A percentile compares a stretch with the other conserved stretches of the same genome.
These are phyloP conservation scores for Eutrema japonicum DNA, from an alignment of 345 rosid species.

Conservation along the genomic window DNA sequence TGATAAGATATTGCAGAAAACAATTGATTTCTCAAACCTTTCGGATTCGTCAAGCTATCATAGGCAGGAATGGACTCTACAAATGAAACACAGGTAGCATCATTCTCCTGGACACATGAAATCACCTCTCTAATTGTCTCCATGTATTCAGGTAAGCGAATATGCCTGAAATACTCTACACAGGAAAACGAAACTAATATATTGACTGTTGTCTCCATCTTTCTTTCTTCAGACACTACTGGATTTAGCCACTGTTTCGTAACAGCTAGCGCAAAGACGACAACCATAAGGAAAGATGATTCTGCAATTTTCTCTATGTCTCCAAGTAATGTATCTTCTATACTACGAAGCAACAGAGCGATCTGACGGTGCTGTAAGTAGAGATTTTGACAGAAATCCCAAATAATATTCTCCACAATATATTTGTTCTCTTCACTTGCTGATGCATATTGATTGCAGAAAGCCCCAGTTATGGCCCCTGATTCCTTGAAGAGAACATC, in stretches of 20 bases:
- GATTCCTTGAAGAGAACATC: constrained; percentile 75
- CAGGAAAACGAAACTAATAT: constrained; percentile 80
- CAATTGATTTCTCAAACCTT: constrained; percentile 52
- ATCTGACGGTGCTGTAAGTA: constrained; percentile 70
- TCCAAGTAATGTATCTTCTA: constrained; percentile 57
- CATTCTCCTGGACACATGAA: constrained; percentile 74
- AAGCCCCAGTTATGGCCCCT: constrained; percentile 70
- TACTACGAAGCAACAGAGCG: constrained; percentile 65
- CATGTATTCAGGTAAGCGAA: constrained; percentile 88
- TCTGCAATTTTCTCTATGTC: constrained; percentile 84
- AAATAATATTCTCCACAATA: constrained; percentile 67
- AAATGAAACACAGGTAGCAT: constrained; percentile 65
- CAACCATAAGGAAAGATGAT: constrained; percentile 93
- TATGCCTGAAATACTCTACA: constrained; percentile 79
- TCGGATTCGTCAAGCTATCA: constrained; percentile 63
- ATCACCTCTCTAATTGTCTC: constrained; percentile 80
- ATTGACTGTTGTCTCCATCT: constrained; percentile 68
- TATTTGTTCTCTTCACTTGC: constrained; percentile 63
- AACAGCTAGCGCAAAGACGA: constrained; percentile 73
- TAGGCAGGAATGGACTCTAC: constrained; percentile 82
- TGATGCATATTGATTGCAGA: constrained; percentile 76
- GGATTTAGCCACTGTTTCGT: constrained; percentile 66
- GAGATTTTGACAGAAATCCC: constrained; percentile 79
- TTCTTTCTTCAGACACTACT: constrained; percentile 54
- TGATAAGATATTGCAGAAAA: constrained; percentile 15